These are phyloP conservation scores for Hirschfeldia incana DNA, from an alignment of 345 rosid species.

Conservation along the genomic window DNA sequence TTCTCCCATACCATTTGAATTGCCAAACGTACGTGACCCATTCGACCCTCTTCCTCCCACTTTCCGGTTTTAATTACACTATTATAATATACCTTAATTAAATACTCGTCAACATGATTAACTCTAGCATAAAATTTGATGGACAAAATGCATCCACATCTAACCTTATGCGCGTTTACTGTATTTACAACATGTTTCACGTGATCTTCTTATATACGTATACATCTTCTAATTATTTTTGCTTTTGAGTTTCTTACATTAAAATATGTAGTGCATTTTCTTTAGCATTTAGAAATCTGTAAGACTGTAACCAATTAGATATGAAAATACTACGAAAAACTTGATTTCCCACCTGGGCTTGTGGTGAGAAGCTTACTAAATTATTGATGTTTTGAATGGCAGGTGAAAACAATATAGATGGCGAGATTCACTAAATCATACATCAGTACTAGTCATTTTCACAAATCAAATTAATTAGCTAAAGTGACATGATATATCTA, in stretches of 20 bases:
- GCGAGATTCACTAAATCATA: neutral
- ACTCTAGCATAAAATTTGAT: neutral
- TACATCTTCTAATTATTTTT: neutral
- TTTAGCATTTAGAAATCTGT: neutral
- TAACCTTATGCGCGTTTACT: neutral
- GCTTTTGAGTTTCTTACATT: neutral
- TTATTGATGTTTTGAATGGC: conserved; percentile 21
- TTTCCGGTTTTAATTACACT: neutral
- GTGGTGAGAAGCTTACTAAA: neutral
- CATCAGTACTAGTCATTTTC: neutral
- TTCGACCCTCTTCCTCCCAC: conserved; percentile 24
- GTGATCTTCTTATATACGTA: neutral
- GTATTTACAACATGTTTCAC: conserved; percentile 30
- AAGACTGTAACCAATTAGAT: neutral
- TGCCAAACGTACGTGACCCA: conserved; percentile 31
- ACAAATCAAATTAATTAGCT: neutral
- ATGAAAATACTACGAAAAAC: neutral
- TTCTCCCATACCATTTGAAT: conserved; percentile 20
- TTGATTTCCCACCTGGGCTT: neutral
- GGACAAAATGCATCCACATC: conserved; percentile 20
- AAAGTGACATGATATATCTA: neutral
- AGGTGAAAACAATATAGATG: conserved; percentile 5
- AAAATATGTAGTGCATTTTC: conserved; percentile 26
- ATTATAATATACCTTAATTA: conserved; percentile 3
- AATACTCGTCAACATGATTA: neutral